Evolutionary conservation across 139 green algal species (phyloP).

Genomic region (Nannochloris sp.): DNA sequence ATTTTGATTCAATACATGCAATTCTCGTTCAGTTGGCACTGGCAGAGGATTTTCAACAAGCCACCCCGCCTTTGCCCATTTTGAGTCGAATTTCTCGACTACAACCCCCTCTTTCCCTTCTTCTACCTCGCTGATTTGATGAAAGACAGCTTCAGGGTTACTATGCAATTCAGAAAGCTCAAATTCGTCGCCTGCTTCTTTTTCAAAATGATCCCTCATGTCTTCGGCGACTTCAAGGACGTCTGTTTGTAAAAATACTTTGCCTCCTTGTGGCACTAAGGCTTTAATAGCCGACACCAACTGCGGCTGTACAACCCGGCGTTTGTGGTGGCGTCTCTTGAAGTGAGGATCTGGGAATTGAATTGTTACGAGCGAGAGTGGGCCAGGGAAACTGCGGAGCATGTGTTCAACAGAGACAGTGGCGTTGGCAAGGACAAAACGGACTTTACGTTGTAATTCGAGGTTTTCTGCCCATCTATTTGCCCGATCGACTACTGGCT

Average conservation of each 20-base stretch:
- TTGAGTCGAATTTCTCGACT: background rate
- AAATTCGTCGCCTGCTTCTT: conserved; percentile 16
- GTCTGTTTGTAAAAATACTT: conserved; percentile 75
- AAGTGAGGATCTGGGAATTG: conserved; percentile 92
- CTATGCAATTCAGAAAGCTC: background rate
- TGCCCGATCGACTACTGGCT: conserved; percentile 61
- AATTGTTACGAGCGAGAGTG: conserved; percentile 40
- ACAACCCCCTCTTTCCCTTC: background rate
- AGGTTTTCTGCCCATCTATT: conserved; percentile 57
- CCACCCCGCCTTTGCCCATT: conserved; percentile 45
- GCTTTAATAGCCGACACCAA: conserved; percentile 30
- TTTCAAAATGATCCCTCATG: conserved; percentile 56
- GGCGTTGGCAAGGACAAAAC: conserved; percentile 71
- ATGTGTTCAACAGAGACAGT: conserved; percentile 60
- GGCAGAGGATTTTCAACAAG: conserved; percentile 57
- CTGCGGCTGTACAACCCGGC: conserved; percentile 69
- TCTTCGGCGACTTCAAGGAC: conserved; percentile 42
- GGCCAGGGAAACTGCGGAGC: conserved; percentile 56
- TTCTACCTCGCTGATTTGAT: background rate
- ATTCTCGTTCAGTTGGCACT: conserved; percentile 67
- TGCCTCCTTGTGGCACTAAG: conserved; percentile 22
- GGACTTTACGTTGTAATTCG: conserved; percentile 28
- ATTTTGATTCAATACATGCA: conserved; percentile 18
- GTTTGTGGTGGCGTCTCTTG: conserved; percentile 80
- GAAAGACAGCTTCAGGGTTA: background rate